Percentiles rank a stretch among this genome's conserved stretches.
These are phyloP conservation scores for Solanum lycopersicoides DNA, from an alignment of 257 asterid genomes.

Conservation along the genomic window DNA sequence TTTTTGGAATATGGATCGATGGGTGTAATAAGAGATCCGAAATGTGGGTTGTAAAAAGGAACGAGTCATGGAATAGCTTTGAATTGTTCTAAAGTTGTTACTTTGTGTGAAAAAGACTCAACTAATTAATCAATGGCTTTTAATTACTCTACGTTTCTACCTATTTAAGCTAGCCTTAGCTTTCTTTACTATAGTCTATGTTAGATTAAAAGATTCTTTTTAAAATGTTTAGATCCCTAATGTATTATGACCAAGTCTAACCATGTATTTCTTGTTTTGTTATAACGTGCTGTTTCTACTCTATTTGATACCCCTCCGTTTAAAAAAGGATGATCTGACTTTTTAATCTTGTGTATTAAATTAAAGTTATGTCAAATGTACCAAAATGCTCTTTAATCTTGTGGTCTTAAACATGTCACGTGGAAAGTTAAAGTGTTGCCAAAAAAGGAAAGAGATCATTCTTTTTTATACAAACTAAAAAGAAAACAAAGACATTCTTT, in stretches of 20 bases:
- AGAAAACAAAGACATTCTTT: no score
- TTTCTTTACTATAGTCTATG: background rate
- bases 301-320: no score
- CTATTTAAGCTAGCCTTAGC: background rate
- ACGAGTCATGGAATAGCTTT: background rate
- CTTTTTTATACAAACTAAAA: no score
- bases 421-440: no score
- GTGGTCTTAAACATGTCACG: no score
- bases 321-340: no score
- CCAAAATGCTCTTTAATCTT: no score
- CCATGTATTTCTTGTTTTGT: background rate
- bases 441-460: no score
- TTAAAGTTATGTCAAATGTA: no score
- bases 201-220: no score
- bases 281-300: background rate
- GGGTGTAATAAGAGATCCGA: constrained; percentile 1
- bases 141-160: background rate
- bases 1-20: background rate
- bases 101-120: background rate
- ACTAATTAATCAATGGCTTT: background rate
- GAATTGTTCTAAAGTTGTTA: background rate
- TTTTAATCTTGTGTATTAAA: no score
- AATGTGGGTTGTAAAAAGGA: background rate
- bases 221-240: background rate
- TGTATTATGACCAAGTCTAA: background rate